phyloP scores from a whole-genome alignment of 1,139 yeast species.

The Geotrichum klebahnii region DNA sequence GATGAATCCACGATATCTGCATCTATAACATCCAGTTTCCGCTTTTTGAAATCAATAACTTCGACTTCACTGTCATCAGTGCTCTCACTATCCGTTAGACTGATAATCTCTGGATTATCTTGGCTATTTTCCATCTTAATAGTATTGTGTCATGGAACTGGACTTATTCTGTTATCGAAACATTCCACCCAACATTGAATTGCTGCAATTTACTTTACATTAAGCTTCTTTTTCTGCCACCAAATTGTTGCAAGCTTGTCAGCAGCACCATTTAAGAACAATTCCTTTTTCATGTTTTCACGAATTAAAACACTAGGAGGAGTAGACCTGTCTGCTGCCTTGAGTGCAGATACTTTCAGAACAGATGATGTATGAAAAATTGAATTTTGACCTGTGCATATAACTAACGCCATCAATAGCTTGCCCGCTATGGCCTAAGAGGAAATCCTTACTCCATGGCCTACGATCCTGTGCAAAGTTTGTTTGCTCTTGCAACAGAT shows the following conservation, averaged over 20 bases:
- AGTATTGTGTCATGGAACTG: no score
- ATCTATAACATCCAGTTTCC: background rate
- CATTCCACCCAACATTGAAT: no score
- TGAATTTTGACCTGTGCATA: background rate
- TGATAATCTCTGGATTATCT: background rate
- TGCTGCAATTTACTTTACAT: no score
- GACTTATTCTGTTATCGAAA: no score
- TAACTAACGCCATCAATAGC: constrained; percentile 26
- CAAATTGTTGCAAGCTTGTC: no score
- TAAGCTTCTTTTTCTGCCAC: no score
- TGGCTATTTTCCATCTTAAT: background rate
- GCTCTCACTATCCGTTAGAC: background rate
- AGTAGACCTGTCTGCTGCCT: constrained; percentile 35
- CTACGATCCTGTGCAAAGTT: constrained; percentile 82
- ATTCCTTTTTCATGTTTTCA: constrained; percentile 42
- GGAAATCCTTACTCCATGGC: constrained; percentile 64
- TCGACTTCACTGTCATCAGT: constrained; percentile 6
- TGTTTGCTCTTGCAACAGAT: constrained; percentile 75
- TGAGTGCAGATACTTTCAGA: constrained; percentile 39
- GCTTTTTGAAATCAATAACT: background rate
- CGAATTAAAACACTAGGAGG: constrained; percentile 42
- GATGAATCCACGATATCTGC: constrained; percentile 1
- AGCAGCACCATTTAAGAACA: no score
- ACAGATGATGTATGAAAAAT: constrained; percentile 31
- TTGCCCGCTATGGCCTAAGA: constrained; percentile 53